Conservation (phyloP, 2,329 filamentous ascomycete genomes). For the Diaporthe ampelina region DNA sequence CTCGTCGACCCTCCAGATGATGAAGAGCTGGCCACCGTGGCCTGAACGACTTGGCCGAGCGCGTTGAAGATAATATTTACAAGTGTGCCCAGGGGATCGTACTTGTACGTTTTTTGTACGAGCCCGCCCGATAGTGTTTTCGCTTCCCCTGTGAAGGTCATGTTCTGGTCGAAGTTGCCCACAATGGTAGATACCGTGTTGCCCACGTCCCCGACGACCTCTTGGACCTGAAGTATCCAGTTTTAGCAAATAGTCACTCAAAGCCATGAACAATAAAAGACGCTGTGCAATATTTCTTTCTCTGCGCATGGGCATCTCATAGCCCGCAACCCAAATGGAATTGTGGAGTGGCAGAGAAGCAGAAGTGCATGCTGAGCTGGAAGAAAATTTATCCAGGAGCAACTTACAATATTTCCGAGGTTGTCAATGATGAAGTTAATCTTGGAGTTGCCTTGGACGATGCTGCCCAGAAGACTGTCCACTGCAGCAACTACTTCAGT, state of each 20-base stretch:
- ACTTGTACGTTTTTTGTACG: conserved; percentile 66
- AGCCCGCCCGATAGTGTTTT: conserved; percentile 52
- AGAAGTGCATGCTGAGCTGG: not conserved
- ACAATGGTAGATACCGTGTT: conserved; percentile 65
- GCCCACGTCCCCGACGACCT: conserved; percentile 63
- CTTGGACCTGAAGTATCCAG: conserved; percentile 56
- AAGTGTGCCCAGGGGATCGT: conserved; percentile 62
- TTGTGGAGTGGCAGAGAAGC: no score
- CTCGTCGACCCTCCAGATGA: conserved; percentile 26
- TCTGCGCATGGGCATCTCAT: not conserved
- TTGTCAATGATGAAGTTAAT: conserved; percentile 72
- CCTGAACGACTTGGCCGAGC: conserved; percentile 68
- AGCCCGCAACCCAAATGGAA: not conserved
- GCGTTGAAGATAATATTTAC: conserved; percentile 70
- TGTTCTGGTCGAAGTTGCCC: conserved; percentile 70
- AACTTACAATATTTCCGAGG: conserved; percentile 67
- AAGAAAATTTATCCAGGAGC: not conserved
- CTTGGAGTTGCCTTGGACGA: conserved; percentile 67
- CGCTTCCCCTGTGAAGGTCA: conserved; percentile 63
- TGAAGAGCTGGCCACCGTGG: conserved; percentile 51
- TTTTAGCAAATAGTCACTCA: not conserved
- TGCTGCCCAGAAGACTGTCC: conserved; percentile 70
- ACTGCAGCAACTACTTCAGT: conserved; percentile 69
- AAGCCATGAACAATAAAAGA: not conserved
- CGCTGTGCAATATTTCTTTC: not conserved